Conservation (phyloP, 1,284 basidiomycete genomes). For the Cryptococcus sp. region DNA sequence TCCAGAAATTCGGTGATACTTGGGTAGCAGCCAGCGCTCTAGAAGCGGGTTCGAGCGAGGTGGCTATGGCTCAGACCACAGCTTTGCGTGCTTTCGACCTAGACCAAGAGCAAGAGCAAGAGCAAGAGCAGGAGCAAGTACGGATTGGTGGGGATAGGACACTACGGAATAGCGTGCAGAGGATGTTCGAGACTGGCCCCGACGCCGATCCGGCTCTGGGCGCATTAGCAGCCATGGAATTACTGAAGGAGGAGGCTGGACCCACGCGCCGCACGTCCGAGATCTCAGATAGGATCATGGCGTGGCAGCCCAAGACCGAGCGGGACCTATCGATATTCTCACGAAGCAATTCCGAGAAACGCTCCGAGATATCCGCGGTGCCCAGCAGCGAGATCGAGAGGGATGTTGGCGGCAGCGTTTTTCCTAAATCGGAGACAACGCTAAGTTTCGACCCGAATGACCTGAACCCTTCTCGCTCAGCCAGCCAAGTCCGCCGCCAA, state of each 20-base stretch:
- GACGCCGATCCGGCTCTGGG: conserved; percentile 10
- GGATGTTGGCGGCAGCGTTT: not conserved
- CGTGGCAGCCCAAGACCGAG: conserved; percentile 39
- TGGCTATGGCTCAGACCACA: not conserved
- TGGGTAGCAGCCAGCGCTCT: conserved; percentile 44
- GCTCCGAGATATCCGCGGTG: conserved; percentile 4
- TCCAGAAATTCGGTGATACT: conserved; percentile 46
- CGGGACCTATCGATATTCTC: conserved; percentile 32
- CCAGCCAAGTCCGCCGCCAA: conserved; percentile 40
- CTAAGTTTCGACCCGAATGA: conserved; percentile 47
- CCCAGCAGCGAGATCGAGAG: conserved; percentile 16
- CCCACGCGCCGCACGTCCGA: conserved; percentile 7
- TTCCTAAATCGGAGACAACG: conserved; percentile 25
- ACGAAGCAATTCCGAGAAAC: conserved; percentile 15
- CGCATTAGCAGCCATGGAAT: not conserved
- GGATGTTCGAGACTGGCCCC: conserved; percentile 41
- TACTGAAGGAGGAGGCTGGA: not conserved
- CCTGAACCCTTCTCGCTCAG: conserved; percentile 50
- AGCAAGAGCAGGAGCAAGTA: conserved; percentile 4
- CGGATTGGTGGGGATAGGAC: too few species aligned
- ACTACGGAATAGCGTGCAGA: conserved; percentile 34
- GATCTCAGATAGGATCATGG: conserved; percentile 30
- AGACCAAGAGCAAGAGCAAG: not conserved
- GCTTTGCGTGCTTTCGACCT: not conserved
- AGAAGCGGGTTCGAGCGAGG: conserved; percentile 13